Percentiles rank a stretch among this genome's conserved stretches.
phyloP scores from a whole-genome alignment of 1,139 yeast genomes.

The Taphrina pruni region DNA sequence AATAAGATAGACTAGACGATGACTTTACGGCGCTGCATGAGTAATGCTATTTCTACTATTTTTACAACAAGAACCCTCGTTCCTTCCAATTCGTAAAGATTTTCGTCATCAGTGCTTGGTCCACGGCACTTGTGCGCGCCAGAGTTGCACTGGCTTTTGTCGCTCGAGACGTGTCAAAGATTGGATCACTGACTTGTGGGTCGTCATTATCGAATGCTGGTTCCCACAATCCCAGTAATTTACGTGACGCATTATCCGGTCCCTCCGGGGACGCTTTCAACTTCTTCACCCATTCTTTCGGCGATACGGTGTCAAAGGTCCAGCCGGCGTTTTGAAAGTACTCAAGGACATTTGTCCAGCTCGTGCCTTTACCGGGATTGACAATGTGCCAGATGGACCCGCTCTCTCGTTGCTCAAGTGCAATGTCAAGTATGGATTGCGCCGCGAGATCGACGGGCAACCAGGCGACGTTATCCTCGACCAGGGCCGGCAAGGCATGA shows the following conservation, averaged over 20 bases:
- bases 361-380: conserved; percentile 6
- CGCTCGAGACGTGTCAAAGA: conserved; percentile 7
- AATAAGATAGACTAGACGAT: too few species aligned
- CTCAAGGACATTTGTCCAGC: conserved; percentile 12
- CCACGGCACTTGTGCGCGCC: background rate
- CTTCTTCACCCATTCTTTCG: conserved; percentile 14
- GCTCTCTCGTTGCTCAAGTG: background rate
- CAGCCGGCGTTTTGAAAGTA: conserved; percentile 8
- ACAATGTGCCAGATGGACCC: conserved; percentile 26
- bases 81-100: conserved; percentile 21
- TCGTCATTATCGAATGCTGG: conserved; percentile 4
- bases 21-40: too few species aligned
- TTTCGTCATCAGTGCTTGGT: conserved; percentile 14
- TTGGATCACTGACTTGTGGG: conserved; percentile 10
- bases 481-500: conserved; percentile 43
- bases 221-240: conserved; percentile 26
- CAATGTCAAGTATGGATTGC: conserved; percentile 39
- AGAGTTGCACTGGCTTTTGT: background rate
- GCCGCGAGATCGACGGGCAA: conserved; percentile 45
- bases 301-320: conserved; percentile 11
- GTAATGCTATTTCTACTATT: background rate
- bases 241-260: conserved; percentile 12
- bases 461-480: conserved; percentile 43
- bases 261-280: conserved; percentile 10
- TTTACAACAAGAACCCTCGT: conserved; percentile 15